Percentiles rank a stretch among this genome's conserved stretches.
Conservation (phyloP, 139 green algal species). For the Chlamydomonas eustigma region DNA sequence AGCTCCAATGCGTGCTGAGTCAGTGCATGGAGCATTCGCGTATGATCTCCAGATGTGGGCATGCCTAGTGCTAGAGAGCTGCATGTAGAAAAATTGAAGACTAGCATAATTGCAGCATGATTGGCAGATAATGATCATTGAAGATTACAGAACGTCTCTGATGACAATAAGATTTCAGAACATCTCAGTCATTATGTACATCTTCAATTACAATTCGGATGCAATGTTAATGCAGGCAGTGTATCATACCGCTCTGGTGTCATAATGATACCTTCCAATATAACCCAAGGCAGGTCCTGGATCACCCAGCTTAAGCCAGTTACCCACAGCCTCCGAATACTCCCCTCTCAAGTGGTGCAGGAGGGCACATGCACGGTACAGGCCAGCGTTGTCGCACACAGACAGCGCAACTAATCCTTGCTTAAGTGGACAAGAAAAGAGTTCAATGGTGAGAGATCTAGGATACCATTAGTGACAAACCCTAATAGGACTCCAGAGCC, state of each 20-base stretch:
- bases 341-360: constrained; percentile 40
- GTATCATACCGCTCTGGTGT: neutral
- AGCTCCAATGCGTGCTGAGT: neutral
- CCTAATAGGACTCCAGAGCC: no score
- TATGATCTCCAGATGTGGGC: neutral
- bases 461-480: neutral
- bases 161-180: no score
- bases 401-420: constrained; percentile 21
- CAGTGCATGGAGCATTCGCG: neutral
- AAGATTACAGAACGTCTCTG: no score
- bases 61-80: neutral
- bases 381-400: constrained; percentile 3
- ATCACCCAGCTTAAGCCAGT: constrained; percentile 19
- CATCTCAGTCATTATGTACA: no score
- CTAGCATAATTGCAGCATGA: neutral
- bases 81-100: neutral
- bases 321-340: constrained; percentile 21
- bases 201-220: no score
- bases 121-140: no score
- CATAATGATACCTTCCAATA: neutral
- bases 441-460: neutral
- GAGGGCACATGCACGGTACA: constrained; percentile 18
- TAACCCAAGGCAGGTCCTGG: neutral
- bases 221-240: no score
- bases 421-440: neutral